Evolutionary conservation across 2,329 filamentous ascomycete species (phyloP), one percentile per base, ranked within the genome.

Genomic region (Colletotrichum sp.): DNA sequence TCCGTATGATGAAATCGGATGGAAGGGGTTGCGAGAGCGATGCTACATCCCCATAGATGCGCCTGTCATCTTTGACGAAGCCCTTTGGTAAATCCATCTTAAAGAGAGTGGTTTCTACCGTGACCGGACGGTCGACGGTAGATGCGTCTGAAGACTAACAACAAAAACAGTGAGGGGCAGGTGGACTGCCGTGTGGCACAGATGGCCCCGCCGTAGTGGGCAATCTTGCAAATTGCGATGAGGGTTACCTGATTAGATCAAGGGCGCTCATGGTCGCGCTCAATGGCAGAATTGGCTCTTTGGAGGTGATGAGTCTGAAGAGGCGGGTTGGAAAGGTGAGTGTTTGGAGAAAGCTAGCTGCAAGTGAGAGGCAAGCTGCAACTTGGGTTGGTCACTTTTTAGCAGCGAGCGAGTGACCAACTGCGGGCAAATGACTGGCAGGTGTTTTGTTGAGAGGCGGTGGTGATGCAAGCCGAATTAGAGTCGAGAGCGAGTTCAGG

Each of bases 1-100:
- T 74, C 36, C 61, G 70, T 57, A 72, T 74, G 61, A 77, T 77
- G 57, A 77, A 73, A 58, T 77, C 76, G 28, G 74, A 55, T 34
- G 72, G 67, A 61, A 75, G 64, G 71, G 75, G 73, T 34, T 78
- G 71, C 36, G 64, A 75, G 36, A 77, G 75, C 13, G 67, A 63
- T 13, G 77, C 77, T 16, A 78, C 68, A 55, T 76, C 68, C 21
- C 69, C 75, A 26, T 78, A 78, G 55, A 78, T 76, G 43, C 75
- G 77, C 66, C 72, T 77, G 67, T 78, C 75, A 63, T 78, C 77
- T 24, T 76, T 77, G 69, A 78, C 77, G 21, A 78, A 61, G 70
- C 77, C 77, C 58, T 78, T 78, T 63, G 77, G 77, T 36, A 78
- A 67, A 73, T 78, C 77, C 77, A 78, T 78, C 67, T 57, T 67